Base-by-base conservation (phyloP, 2,329 filamentous ascomycete genomes). In the Penicillium sp. region DNA sequence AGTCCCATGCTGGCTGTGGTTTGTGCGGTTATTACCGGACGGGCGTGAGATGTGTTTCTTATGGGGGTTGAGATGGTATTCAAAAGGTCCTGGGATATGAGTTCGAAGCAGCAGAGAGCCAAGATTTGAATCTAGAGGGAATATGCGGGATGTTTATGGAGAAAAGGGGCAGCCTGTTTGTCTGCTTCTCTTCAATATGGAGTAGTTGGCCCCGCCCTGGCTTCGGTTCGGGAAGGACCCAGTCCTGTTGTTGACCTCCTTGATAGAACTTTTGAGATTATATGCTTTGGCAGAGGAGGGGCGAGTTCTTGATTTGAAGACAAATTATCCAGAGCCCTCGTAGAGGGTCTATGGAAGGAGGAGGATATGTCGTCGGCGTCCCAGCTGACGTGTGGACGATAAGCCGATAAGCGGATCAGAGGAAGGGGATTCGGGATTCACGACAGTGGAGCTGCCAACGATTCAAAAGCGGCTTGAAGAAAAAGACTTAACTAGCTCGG, bases 1-100 rank as follows among this genome's bases (percentile, higher is more conserved):
- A 97, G 86, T 63, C 91, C 91, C 91, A 96, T 96, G 55, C 56
- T 69, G 67, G 59, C 56, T 56, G 51, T 47, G 45, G 58, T 47
- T 39, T 60, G 50, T 55, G 39, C 35, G 55, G 36, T 51, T 51
- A 51, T 35, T 19, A 44, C 38, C 35, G 41, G 51, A 43, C 14
- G 35, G 30, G 23, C 8, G 46, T 29, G 34, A 26, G 34, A 29
- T 43, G 43, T 19, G 14, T 18, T 42, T 43, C 14, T 49, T 32
- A 19, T 2, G 11, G 9, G 16, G 16, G 42, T 26, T 50, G 40
- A 26, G 35, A 43, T 50, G 55, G 49, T 45, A 53, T 40, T 35
- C 29, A 50, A n/a, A n/a, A 57, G 8, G 18, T 40, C 56, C 62
- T 63, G 61, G 45, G 57, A 61, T 49, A 58, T 66, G 59, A 64